Evolutionary conservation across 2,329 filamentous ascomycete genomes (phyloP).

Genomic region (Aspergillus fijiensis): DNA sequence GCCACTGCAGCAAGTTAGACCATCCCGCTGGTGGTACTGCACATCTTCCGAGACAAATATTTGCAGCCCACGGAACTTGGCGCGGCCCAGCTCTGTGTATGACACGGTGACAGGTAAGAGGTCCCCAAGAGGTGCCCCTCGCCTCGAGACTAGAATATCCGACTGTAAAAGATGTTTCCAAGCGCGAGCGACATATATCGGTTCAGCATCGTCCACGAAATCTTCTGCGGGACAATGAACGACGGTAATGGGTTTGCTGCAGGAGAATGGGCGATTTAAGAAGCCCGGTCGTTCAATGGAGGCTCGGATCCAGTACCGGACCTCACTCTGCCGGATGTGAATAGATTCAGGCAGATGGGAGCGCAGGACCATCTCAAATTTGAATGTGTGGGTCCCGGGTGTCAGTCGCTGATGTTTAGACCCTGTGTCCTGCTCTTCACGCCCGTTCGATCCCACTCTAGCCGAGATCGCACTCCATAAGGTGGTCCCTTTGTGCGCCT

Average conservation of each 20-base stretch:
- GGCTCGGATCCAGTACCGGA: constrained; percentile 15
- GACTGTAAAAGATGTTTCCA: constrained; percentile 12
- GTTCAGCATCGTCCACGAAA: constrained; percentile 16
- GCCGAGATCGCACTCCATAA: constrained; percentile 7
- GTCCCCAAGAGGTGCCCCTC: constrained; percentile 15
- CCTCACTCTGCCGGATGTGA: constrained; percentile 12
- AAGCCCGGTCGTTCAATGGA: constrained; percentile 10
- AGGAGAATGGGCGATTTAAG: constrained; percentile 3
- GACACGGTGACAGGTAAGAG: constrained; percentile 11
- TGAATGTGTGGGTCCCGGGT: constrained; percentile 13
- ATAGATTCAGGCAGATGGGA: constrained; percentile 16
- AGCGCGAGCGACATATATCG: constrained; percentile 9
- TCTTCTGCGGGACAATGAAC: constrained; percentile 17
- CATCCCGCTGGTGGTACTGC: constrained; percentile 14
- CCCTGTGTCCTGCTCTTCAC: not conserved
- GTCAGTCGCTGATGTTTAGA: constrained; percentile 1
- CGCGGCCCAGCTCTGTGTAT: constrained; percentile 9
- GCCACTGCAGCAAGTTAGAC: constrained; percentile 11
- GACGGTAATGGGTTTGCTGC: constrained; percentile 9
- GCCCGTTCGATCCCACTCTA: not conserved
- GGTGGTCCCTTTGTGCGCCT: constrained; percentile 3
- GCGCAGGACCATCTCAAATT: constrained; percentile 18
- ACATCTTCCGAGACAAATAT: constrained; percentile 17
- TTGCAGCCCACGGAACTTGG: constrained; percentile 12
- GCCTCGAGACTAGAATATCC: constrained; percentile 10